Percentiles rank a stretch among this genome's conserved stretches.
Conservation (phyloP, 805 yeast genomes). For the Starmerella cellae region DNA sequence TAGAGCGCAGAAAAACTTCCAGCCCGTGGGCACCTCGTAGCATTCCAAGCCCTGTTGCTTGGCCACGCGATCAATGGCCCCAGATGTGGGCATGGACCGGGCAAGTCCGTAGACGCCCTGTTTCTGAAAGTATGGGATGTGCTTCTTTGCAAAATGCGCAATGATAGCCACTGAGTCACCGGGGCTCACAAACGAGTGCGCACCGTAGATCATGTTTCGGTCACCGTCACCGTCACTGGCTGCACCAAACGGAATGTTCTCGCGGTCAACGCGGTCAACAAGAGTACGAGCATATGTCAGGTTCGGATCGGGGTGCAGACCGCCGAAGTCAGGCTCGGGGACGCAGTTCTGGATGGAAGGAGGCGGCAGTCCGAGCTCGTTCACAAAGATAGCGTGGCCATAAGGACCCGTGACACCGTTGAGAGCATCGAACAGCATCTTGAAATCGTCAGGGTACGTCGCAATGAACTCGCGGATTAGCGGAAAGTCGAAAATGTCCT, state of each 20-base stretch:
- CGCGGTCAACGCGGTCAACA: conserved; percentile 72
- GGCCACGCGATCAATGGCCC: conserved; percentile 87
- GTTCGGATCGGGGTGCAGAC: conserved; percentile 96
- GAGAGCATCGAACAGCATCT: conserved; percentile 73
- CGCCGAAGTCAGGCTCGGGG: conserved; percentile 89
- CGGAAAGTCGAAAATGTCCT: conserved; percentile 75
- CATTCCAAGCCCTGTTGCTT: conserved; percentile 54
- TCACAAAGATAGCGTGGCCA: conserved; percentile 69
- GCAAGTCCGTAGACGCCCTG: conserved; percentile 87
- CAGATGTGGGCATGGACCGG: conserved; percentile 94
- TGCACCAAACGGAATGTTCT: conserved; percentile 83
- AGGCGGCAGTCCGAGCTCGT: conserved; percentile 66
- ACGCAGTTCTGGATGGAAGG: conserved; percentile 61
- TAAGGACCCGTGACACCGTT: conserved; percentile 98
- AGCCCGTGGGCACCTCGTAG: conserved; percentile 97
- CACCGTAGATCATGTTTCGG: conserved; percentile 96
- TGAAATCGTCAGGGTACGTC: conserved; percentile 40
- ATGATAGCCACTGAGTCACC: conserved; percentile 97
- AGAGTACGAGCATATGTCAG: conserved; percentile 82
- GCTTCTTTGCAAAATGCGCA: conserved; percentile 74
- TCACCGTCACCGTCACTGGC: conserved; percentile 99
- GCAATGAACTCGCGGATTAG: conserved; percentile 60
- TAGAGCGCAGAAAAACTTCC: conserved; percentile 95
- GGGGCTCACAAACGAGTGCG: conserved; percentile 87
- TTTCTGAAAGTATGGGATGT: conserved; percentile 80